Base-by-base conservation (phyloP, 441 rosid genomes). In the Arabidopsis hybrid region DNA sequence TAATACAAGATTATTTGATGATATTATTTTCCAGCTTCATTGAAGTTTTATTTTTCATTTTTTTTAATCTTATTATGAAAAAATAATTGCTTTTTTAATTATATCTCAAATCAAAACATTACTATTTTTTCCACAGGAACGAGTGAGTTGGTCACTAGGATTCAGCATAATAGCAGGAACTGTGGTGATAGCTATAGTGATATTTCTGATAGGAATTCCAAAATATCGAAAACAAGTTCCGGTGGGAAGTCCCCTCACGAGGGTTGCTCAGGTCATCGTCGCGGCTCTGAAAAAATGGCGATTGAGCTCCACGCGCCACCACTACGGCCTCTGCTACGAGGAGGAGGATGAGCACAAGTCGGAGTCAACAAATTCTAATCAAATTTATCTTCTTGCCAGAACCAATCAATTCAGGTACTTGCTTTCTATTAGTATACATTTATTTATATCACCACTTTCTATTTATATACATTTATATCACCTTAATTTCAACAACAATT, bases 101-200 rank as follows among this genome's bases (percentile, higher is more conserved):
- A 10, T 26, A 26, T 11, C 56, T 18, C 13, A 50, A 18, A 18
- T 8, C 38, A 55, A 26, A 26, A 26, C 29, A 26, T 26, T 5
- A 52, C 0, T 9, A 21, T 0, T 4, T 29, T 11, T n/a, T 7
- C 4, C 2, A 56, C 16, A 93, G 94, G 97, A 93, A 47, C 84
- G 87, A 18, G 84, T 87, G 14, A 89, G 97, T 43, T 93, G 98
- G 98, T 58, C 85, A 5, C 74, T 55, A 9, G 98, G 97, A 29
- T 81, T 83, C 42, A 87, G 85, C 60, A 76, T 86, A 52, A 47
- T 88, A 42, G 79, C 89, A 4, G 92, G 81, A 46, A 78, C 81
- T 7, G 59, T 89, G 4, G 87, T 72, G 0, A 64, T 79, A 67
- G 89, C 87, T 13, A 50, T 88, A 59, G 43, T 53, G 0, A 6